Percentiles rank a stretch among this genome's conserved stretches.
Evolutionary conservation across 176 grass and related monocot species (phyloP).

Genomic region (Lolium multiflorum): DNA sequence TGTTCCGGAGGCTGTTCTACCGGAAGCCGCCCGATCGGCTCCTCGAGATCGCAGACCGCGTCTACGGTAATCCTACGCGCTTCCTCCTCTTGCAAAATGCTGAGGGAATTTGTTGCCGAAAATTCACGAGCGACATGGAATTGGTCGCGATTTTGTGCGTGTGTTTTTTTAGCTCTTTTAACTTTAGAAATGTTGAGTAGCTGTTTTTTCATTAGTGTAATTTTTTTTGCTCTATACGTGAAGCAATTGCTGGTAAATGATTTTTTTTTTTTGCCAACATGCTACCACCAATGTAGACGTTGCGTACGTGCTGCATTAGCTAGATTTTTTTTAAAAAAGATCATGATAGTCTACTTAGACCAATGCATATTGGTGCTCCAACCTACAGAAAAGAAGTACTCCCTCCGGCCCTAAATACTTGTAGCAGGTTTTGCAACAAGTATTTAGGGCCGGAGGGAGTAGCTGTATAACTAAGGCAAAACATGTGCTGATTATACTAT

Average conservation of each 20-base stretch:
- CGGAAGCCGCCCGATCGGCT: constrained; percentile 94
- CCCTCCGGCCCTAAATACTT: too few species aligned
- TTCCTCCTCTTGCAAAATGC: not conserved
- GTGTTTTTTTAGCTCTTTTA: constrained; percentile 1
- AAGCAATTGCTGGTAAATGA: not conserved
- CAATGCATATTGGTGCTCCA: not conserved
- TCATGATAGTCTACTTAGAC: not conserved
- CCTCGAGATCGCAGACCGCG: constrained; percentile 90
- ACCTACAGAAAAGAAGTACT: not conserved
- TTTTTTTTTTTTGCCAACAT: not conserved
- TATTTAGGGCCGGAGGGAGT: not conserved
- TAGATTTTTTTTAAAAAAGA: not conserved
- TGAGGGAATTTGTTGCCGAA: not conserved
- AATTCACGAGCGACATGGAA: not conserved
- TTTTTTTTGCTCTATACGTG: not conserved
- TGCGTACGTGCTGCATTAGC: constrained; percentile 4
- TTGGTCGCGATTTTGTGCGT: not conserved
- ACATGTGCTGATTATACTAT: not conserved
- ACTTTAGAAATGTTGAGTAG: not conserved
- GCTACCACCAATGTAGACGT: not conserved
- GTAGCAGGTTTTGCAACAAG: too few species aligned
- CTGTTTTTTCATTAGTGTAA: not conserved
- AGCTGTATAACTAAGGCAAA: not conserved
- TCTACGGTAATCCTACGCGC: constrained; percentile 69
- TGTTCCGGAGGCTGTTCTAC: constrained; percentile 97